Conservation (phyloP, 1,284 basidiomycete species). For the Fomitiporia mediterranea region DNA sequence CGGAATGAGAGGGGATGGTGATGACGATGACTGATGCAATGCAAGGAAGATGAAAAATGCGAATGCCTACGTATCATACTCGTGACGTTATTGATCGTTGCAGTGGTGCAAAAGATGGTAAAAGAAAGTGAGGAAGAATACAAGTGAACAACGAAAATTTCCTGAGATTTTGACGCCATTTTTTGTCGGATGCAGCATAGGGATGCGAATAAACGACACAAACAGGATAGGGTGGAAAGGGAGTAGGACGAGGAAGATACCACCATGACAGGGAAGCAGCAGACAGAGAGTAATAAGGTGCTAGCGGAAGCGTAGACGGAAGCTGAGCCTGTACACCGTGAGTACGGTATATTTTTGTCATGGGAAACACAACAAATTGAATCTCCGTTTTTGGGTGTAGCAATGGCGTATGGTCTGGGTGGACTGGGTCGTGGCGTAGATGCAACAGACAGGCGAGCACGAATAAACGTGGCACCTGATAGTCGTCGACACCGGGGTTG, state of each 20-base stretch:
- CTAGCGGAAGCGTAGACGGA: neutral
- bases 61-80: constrained; percentile 6
- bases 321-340: neutral
- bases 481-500: neutral
- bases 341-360: constrained; percentile 2
- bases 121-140: too few species aligned
- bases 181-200: neutral
- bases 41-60: neutral
- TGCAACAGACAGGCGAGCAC: neutral
- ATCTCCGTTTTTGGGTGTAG: neutral
- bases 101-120: too few species aligned
- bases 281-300: too few species aligned
- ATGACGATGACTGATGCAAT: constrained; percentile 6
- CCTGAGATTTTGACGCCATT: neutral
- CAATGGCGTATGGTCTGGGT: neutral
- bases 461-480: neutral
- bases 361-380: neutral
- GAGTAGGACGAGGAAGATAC: too few species aligned
- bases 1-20: constrained; percentile 3
- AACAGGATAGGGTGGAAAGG: too few species aligned
- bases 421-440: neutral
- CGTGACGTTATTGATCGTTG: constrained; percentile 7
- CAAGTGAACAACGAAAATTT: constrained; percentile 1
- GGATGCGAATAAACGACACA: too few species aligned
- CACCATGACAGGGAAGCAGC: too few species aligned